Evolutionary conservation across 176 grass and related monocot species (phyloP), one percentile per base, ranked within the genome.

Genomic region (Rhynchospora breviuscula): DNA sequence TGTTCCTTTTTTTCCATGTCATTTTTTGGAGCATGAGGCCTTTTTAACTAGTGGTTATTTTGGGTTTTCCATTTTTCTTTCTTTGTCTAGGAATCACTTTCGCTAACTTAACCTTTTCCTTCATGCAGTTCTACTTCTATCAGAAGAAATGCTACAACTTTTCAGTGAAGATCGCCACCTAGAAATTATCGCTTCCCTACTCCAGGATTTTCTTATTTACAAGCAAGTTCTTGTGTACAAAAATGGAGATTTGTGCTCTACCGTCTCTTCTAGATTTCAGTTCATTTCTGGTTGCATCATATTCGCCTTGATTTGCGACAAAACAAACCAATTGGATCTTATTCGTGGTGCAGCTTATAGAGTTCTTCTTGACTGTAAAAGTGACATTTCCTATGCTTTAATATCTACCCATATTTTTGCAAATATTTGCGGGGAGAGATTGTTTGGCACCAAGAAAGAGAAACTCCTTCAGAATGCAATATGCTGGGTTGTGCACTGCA

Each of bases 391-490:
- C 6, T 88, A 85, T 86, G 88, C 91, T 81, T 52, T 98, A 58
- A 82, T 93, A 48, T 87, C 86, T 52, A 77, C 92, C 68, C 95
- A 98, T 79, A 64, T 95, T 86, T 93, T 98, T 87, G 86, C 67
- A 77, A 90, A 71, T 19, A n/a, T 88, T 12, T 95, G 89, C 82
- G 86, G 91, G 66, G 91, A 98, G 84, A 93, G 79, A 61, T 89
- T 95, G 86, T 85, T 90, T 69, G 19, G 18, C 63, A 21, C 74
- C 31, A 83, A 98, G 47, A 79, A 89, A 54, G 71, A 83, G 70
- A 78, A 63, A 69, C 91, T 87, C 85, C 82, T 91, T 58, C 43
- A 85, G 56, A 90, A 58, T 86, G 81, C 87, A 67, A 35, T 98
- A 73, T 79, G 66, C 58, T 89, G 87, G 79, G 79, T 98, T 67